Percentiles rank a stretch among this genome's conserved stretches.
phyloP scores from a whole-genome alignment of 2,329 filamentous ascomycete genomes.

The Gyromitra esculenta region DNA sequence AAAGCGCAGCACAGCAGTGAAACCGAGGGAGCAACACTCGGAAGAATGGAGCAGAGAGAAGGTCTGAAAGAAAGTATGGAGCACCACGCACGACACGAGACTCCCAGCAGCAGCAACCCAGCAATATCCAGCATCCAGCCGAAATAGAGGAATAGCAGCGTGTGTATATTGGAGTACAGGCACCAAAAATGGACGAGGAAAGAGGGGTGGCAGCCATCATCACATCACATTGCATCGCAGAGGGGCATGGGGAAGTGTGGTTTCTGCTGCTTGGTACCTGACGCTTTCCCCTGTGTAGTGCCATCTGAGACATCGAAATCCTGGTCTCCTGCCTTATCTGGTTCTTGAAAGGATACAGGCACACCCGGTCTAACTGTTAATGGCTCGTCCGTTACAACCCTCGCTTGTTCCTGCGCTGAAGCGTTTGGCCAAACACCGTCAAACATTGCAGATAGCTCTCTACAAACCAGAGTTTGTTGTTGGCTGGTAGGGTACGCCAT shows the following conservation, averaged over 20 bases:
- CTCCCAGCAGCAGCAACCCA: slow-evolving; percentile 37
- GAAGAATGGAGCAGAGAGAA: slow-evolving; percentile 25
- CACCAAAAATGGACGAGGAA: slow-evolving; percentile 8
- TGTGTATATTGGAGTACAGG: slow-evolving; percentile 27
- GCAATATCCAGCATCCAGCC: slow-evolving; percentile 36
- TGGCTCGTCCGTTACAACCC: slow-evolving; percentile 23
- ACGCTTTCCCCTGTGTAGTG: slow-evolving; percentile 42
- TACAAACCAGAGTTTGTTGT: slow-evolving; percentile 34
- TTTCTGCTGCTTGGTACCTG: slow-evolving; percentile 43
- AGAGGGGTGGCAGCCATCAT: slow-evolving; percentile 28
- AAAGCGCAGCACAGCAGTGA: slow-evolving; percentile 31
- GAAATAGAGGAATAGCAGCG: slow-evolving; percentile 12
- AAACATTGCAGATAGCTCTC: slow-evolving; percentile 25
- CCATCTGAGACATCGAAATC: slow-evolving; percentile 45
- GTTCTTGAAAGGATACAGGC: slow-evolving; percentile 11
- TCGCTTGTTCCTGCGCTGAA: slow-evolving; percentile 41
- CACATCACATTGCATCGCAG: slow-evolving; percentile 39
- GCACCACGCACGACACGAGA: slow-evolving; percentile 20
- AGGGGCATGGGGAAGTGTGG: slow-evolving; percentile 37
- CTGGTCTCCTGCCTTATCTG: slow-evolving; percentile 41
- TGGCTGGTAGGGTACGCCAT: slow-evolving; percentile 13
- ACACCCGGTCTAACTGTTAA: slow-evolving; percentile 13
- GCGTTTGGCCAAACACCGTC: slow-evolving; percentile 36
- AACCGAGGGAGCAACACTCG: slow-evolving; percentile 34
- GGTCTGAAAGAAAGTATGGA: slow-evolving; percentile 11